Base-by-base conservation (phyloP, 768 basidiomycete species). In the Hygrophoropsis aurantiaca region DNA sequence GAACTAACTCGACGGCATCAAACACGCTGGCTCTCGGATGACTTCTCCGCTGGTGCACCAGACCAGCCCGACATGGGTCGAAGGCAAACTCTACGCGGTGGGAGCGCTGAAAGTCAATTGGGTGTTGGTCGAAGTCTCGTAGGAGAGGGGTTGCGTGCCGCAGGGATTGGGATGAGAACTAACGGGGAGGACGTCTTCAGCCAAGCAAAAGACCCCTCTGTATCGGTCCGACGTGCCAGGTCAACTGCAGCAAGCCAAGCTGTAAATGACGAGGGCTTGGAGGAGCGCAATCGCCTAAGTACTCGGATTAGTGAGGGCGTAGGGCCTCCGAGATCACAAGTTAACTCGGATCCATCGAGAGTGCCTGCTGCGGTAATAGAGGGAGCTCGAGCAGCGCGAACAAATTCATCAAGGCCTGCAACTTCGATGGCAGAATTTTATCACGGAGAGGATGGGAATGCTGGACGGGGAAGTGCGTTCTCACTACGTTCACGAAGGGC, bases 101-200 rank as follows among this genome's bases (percentile, higher is more conserved):
- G 87, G 4, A 88, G 85, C 59, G 84, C 81, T 3, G 89, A 90
- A 66, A 86, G 79, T 58, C 72, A 81, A 7, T 60, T 85, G 21
- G 68, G 67, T 21, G 74, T 60, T 30, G 69, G 66, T 13, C 74
- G 79, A 10, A 66, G 85, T 47, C 62, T 90, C 11, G 62, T 87
- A 8, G 80, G 84, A 3, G 85, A 89, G 61, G 81, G 81, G 13
- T 58, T 90, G 48, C 74, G 83, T 40, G 85, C 87, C 0, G 86
- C 87, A 0, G 89, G 88, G 9, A 68, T 90, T 46, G 75, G 73
- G 24, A 74, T 60, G 65, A 62, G 64, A 39, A 58, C 53, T 20
- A 54, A 56, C 64, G 47, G 47, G 52, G 69, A 74, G 26, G 69
- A 74, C 43, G 64, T 70, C 5, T 77, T 77, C 41, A 55, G 34